A percentile compares a stretch with the other conserved stretches of the same genome.
Conservation (phyloP, 202 grass and related monocot genomes). For the Panicum virgatum region DNA sequence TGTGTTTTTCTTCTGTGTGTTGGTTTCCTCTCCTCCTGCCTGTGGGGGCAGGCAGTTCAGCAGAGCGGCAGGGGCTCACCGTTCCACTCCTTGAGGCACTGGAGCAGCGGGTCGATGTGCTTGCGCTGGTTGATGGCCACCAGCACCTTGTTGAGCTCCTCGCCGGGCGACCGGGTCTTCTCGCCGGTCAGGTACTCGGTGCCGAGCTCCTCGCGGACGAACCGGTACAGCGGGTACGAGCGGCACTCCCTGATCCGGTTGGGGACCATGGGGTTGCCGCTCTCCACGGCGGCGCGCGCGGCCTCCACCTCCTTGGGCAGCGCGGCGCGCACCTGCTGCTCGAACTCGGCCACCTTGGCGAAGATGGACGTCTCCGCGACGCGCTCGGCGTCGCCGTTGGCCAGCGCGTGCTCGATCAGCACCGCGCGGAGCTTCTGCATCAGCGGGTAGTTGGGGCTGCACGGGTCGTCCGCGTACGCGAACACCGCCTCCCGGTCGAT, state of each 20-base stretch:
- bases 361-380: constrained; percentile 70
- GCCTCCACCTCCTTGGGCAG: constrained; percentile 85
- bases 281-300: constrained; percentile 67
- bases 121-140: constrained; percentile 72
- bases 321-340: constrained; percentile 51
- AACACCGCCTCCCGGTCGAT: constrained; percentile 82
- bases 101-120: constrained; percentile 81
- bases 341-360: constrained; percentile 72
- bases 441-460: constrained; percentile 71
- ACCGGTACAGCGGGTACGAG: constrained; percentile 77
- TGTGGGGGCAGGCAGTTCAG: constrained; percentile 36
- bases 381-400: constrained; percentile 65
- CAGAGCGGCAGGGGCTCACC: constrained; percentile 78
- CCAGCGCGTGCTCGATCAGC: constrained; percentile 73
- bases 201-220: constrained; percentile 71
- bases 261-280: constrained; percentile 44
- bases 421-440: constrained; percentile 80
- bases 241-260: constrained; percentile 87
- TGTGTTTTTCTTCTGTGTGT: constrained; percentile 5
- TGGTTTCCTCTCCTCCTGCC: background rate
- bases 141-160: constrained; percentile 85
- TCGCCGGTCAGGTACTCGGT: constrained; percentile 76
- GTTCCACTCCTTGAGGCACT: constrained; percentile 91
- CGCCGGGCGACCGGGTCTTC: constrained; percentile 78
- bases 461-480: constrained; percentile 83